Conservation (phyloP, 371 early-diverging fungal species). For the Phascolomyces articulosus region DNA sequence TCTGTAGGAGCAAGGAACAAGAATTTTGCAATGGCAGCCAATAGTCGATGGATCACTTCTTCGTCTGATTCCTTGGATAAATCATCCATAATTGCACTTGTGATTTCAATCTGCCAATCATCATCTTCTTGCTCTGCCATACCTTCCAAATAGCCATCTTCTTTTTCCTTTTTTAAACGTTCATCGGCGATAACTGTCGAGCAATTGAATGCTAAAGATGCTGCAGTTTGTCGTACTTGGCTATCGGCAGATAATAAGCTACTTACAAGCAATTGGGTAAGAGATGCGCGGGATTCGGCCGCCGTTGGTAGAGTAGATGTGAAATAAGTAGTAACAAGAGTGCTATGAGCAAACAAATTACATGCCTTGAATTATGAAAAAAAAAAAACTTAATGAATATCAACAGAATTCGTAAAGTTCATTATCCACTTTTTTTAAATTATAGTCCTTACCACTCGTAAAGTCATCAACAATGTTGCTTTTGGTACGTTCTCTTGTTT, state of each 20-base stretch:
- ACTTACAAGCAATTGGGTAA: conserved; percentile 64
- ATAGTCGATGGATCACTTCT: conserved; percentile 45
- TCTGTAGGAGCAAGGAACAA: conserved; percentile 42
- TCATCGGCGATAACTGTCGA: conserved; percentile 51
- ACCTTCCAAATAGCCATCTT: conserved; percentile 27
- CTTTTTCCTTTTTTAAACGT: conserved; percentile 43
- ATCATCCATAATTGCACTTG: conserved; percentile 66
- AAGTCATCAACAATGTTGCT: conserved; percentile 50
- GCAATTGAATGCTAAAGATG: conserved; percentile 72
- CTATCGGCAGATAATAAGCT: conserved; percentile 59
- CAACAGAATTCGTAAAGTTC: no score
- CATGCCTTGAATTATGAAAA: conserved; percentile 41
- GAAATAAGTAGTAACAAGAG: conserved; percentile 49
- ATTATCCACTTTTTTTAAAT: background rate
- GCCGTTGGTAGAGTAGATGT: conserved; percentile 48
- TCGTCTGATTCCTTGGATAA: conserved; percentile 58
- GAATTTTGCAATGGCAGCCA: conserved; percentile 43
- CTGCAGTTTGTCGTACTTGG: conserved; percentile 65
- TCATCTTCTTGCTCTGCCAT: conserved; percentile 59
- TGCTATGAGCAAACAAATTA: conserved; percentile 58
- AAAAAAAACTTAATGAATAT: no score
- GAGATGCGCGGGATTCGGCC: conserved; percentile 40
- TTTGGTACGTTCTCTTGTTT: conserved; percentile 27
- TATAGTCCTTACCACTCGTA: conserved; percentile 49
- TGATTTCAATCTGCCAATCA: conserved; percentile 71